phyloP scores from a whole-genome alignment of 192 early-diverging fungal genomes.

The Backusella luteola region DNA sequence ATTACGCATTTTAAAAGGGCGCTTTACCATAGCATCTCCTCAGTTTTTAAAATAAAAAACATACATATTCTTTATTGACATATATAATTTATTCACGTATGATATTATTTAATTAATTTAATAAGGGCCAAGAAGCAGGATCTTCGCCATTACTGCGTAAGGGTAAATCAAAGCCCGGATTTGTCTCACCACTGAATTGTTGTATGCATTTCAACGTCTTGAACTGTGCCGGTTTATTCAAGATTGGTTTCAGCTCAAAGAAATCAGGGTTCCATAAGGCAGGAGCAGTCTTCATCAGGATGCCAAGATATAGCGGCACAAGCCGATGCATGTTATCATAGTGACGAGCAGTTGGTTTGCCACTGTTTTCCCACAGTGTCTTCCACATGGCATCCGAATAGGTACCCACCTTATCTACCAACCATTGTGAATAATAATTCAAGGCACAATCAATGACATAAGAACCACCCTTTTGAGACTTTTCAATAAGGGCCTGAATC shows the following conservation, averaged over 20 bases:
- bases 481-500: constrained; percentile 9
- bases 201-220: neutral
- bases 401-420: constrained; percentile 6
- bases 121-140: neutral
- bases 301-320: neutral
- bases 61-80: too few species aligned
- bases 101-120: too few species aligned
- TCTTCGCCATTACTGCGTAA: neutral
- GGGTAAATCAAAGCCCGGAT: neutral
- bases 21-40: too few species aligned
- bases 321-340: neutral
- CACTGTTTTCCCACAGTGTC: neutral
- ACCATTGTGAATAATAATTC: constrained; percentile 13
- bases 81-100: too few species aligned
- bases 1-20: too few species aligned
- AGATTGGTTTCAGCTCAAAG: neutral
- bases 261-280: neutral
- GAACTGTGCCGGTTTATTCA: neutral
- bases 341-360: neutral
- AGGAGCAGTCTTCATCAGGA: neutral
- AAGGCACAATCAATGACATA: constrained; percentile 10
- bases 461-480: constrained; percentile 5
- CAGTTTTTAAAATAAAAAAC: too few species aligned
- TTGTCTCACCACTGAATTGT: neutral
- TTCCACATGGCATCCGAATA: constrained; percentile 6